Evolutionary conservation across 1,284 basidiomycete species (phyloP).

Genomic region (Ustilago crameri): DNA sequence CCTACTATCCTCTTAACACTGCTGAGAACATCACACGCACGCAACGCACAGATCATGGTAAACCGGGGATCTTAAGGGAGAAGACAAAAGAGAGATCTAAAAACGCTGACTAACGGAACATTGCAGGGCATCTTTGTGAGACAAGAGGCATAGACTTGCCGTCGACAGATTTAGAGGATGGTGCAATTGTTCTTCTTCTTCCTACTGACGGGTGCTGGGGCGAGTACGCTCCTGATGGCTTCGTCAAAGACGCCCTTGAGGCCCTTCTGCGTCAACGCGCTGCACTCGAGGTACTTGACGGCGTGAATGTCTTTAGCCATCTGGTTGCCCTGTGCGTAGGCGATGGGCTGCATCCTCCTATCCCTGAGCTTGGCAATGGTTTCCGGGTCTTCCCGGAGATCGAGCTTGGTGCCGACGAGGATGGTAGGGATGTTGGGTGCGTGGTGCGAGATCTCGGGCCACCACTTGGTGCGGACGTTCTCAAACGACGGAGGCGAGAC

Average conservation of each 20-base stretch:
- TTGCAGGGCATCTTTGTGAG: not conserved
- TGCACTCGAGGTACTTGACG: constrained; percentile 91
- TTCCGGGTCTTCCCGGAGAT: constrained; percentile 91
- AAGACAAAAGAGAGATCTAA: not conserved
- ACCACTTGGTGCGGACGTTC: constrained; percentile 92
- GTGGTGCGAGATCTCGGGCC: constrained; percentile 76
- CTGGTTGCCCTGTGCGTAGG: constrained; percentile 86
- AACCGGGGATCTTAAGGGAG: no score
- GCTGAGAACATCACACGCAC: no score
- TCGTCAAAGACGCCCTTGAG: constrained; percentile 68
- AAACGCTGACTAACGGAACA: not conserved
- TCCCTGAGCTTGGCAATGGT: constrained; percentile 93
- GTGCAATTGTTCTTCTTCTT: constrained; percentile 66
- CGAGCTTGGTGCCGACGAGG: constrained; percentile 96
- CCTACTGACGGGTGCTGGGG: constrained; percentile 62
- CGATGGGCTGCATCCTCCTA: constrained; percentile 92
- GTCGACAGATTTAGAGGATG: constrained; percentile 50
- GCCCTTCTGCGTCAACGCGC: constrained; percentile 94
- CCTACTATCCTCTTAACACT: no score
- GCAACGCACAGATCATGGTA: no score
- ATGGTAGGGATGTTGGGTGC: constrained; percentile 91
- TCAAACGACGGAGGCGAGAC: constrained; percentile 97
- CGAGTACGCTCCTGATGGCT: constrained; percentile 64
- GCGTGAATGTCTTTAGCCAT: constrained; percentile 95
- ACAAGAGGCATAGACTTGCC: not conserved